These are phyloP conservation scores for Hondaea fermentalgiana DNA, from an alignment of 108 stramenopile genomes.

Conservation along the genomic window DNA sequence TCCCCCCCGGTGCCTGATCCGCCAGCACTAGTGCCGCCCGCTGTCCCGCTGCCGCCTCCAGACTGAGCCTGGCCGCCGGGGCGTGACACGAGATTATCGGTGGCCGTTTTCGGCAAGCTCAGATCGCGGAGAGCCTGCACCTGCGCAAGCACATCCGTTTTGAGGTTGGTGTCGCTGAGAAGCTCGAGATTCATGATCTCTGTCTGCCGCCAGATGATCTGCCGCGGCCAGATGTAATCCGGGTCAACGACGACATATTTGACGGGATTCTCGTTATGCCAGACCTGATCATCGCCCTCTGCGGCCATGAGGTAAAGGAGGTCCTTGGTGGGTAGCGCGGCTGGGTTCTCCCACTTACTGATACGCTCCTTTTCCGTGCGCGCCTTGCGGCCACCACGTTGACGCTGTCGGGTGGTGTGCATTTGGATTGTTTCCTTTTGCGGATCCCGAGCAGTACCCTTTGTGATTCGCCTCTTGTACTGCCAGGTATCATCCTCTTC, in stretches of 20 bases:
- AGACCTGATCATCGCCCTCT: background rate
- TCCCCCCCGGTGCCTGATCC: background rate
- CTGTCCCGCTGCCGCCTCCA: background rate
- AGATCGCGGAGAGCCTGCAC: background rate
- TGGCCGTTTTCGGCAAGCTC: background rate
- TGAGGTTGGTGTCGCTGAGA: background rate
- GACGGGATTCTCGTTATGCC: background rate
- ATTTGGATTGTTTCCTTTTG: background rate
- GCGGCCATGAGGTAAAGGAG: background rate
- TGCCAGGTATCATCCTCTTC: constrained; percentile 19
- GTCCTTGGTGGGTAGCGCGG: background rate
- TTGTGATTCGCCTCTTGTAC: background rate
- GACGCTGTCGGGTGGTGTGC: background rate
- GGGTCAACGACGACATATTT: background rate
- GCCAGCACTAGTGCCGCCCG: background rate
- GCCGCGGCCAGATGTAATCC: background rate
- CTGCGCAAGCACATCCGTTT: background rate
- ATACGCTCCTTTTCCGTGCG: background rate
- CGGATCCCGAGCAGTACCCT: background rate
- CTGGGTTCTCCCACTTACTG: background rate
- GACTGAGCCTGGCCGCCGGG: background rate
- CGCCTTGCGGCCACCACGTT: background rate
- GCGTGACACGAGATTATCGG: background rate
- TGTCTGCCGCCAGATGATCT: background rate
- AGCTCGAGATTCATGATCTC: constrained; percentile 17